These are phyloP conservation scores for Eimeria praecox DNA, from an alignment of 169 alveolate genomes.

Conservation along the genomic window DNA sequence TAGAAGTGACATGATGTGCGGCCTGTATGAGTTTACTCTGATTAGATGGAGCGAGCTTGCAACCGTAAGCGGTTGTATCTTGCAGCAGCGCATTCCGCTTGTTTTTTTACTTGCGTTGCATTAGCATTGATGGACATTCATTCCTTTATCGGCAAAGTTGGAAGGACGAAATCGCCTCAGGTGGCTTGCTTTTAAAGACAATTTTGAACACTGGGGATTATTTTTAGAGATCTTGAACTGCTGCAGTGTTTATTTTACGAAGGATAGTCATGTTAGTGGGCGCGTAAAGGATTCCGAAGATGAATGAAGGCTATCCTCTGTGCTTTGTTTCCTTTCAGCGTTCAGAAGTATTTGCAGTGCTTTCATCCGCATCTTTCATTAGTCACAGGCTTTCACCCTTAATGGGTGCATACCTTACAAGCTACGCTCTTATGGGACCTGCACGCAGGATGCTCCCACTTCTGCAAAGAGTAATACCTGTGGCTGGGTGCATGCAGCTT, in stretches of 20 bases:
- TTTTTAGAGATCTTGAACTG: neutral
- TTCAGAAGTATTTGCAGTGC: too few relatives aligned
- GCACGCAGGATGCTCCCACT: neutral
- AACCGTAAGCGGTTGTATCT: neutral
- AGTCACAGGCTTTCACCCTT: neutral
- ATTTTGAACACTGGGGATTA: neutral
- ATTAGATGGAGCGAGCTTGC: neutral
- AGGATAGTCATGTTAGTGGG: neutral
- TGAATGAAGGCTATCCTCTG: neutral
- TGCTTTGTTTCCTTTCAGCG: neutral
- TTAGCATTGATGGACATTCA: neutral
- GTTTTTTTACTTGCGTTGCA: neutral
- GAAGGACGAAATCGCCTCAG: neutral
- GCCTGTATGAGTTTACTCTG: neutral
- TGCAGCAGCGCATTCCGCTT: neutral
- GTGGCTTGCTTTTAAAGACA: neutral
- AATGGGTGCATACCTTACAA: neutral
- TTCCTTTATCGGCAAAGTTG: neutral
- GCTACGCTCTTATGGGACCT: neutral
- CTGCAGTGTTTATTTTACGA: neutral
- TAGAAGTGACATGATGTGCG: neutral
- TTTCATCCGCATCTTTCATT: neutral
- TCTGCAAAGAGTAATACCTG: neutral
- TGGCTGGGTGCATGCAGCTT: neutral
- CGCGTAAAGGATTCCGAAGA: neutral